Evolutionary conservation across 192 early-diverging fungal genomes (phyloP).

Genomic region (Dissophora ornata): DNA sequence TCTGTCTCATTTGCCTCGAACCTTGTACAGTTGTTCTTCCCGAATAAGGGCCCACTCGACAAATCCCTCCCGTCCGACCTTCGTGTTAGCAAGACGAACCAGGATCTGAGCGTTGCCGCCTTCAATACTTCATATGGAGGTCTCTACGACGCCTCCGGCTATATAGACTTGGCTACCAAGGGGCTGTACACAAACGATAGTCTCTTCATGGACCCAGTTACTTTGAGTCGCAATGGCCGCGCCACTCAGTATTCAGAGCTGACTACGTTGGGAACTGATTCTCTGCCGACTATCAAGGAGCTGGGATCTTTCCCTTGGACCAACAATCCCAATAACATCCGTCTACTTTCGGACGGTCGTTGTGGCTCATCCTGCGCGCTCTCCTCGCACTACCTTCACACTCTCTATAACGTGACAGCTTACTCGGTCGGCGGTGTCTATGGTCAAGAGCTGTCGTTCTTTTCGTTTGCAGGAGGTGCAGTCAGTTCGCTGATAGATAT

Average conservation of each 20-base stretch:
- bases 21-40: slow-evolving; percentile 19
- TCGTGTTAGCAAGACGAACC: neutral
- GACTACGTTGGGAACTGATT: neutral
- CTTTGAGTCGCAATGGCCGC: slow-evolving; percentile 7
- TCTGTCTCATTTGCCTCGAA: slow-evolving; percentile 7
- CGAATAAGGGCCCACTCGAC: neutral
- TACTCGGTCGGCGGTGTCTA: slow-evolving; percentile 17
- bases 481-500: neutral
- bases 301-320: slow-evolving; percentile 15
- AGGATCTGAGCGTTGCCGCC: neutral
- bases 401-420: slow-evolving; percentile 10
- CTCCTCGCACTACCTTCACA: neutral
- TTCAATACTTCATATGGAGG: neutral
- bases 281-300: neutral
- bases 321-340: slow-evolving; percentile 20
- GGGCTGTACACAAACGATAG: neutral
- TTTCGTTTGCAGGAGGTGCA: slow-evolving; percentile 29
- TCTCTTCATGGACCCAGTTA: slow-evolving; percentile 4
- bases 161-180: neutral
- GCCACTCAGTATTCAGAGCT: neutral
- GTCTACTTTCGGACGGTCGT: slow-evolving; percentile 20
- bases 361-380: slow-evolving; percentile 29
- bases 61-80: slow-evolving; percentile 2
- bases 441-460: slow-evolving; percentile 1
- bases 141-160: slow-evolving; percentile 1